Evolutionary conservation across 257 asterid species (phyloP), one percentile per base, ranked within the genome.

Genomic region (Oldenlandia corymbosa): DNA sequence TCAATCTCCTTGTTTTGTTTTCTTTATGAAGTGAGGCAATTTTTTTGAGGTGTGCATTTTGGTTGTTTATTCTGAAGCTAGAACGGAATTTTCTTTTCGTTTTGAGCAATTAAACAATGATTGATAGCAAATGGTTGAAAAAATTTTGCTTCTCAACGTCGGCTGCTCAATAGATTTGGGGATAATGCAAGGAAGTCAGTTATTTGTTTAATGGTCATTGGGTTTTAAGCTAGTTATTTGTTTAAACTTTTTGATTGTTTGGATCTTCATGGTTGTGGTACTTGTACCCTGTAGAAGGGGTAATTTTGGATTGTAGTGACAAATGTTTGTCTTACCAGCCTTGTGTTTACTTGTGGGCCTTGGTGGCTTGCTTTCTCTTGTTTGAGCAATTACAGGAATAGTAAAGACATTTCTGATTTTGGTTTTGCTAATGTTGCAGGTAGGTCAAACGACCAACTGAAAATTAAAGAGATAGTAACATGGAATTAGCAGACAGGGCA

Each of bases 401-500:
- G 26, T 11, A 1, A 10, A n/a, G n/a, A 12, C 47, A 2, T n/a
- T 41, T 3, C 0, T 24, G 26, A 27, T 43, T 20, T 7, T 2
- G 1, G 5, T 26, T 51, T 18, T 52, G 2, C 0, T 41, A 17
- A 37, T 58, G 31, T 45, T 65, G 21, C 5, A 6, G 26, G 39
- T 13, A 64, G 69, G 62, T 50, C 37, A 58, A 39, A 24, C 43
- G 28, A 14, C 23, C n/a, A n/a, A 58, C 23, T 47, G 30, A 17
- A 23, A 36, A 54, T 16, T 41, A 5, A 34, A 70, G 17, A 16
- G 32, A 41, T 9, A 31, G 59, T 10, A 14, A 46, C 10, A 74
- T 74, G 78, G 95, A 90, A 51, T 58, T 90, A 64, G 97, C 93
- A 28, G 96, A 90, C 76, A 83, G 87, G 74, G 93, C 88, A 1